Evolutionary conservation across 2,329 filamentous ascomycete species (phyloP), one percentile per base, ranked within the genome.

Genomic region (Calonectria pseudoturangicola): DNA sequence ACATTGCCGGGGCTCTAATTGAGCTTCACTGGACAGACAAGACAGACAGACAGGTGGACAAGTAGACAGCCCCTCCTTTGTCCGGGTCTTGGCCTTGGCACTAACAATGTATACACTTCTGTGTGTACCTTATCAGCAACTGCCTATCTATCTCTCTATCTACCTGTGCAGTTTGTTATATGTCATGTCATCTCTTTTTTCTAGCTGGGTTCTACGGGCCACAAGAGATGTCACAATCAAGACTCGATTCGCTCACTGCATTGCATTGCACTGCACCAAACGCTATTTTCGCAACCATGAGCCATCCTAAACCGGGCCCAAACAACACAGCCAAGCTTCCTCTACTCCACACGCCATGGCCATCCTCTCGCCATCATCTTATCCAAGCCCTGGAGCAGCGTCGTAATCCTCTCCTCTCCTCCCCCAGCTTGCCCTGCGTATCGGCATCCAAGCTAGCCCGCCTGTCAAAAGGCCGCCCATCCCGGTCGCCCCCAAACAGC

Each of bases 401-500:
- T 63, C 58, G 58, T 63, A 47, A 63, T 63, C 58, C 16, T 47
- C 16, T 21, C 21, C 21, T 21, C 21, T 21, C 21, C 21, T 21
- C 21, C 21, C 21, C 27, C 41, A 63, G 28, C 8, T 63, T 9
- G 58, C 27, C 9, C 39, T 47, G 41, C 58, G 41, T 63, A 47
- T 47, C 39, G 28, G 28, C 30, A 12, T 33, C 58, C 16, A 63
- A 43, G 25, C 39, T 21, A 27, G 27, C 25, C 27, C 58, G n/a
- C 58, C 58, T 47, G 41, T 63, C 58, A 63, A 63, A 60, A 63
- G 39, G 10, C 58, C 58, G 58, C 58, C 58, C 39, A 63, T 63
- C 58, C 58, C 58, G 39, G 58, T 63, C 58, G 21, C 28, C 39
- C 39, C 58, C 21, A 30, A 36, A 1, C 33, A 36, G 7, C 7